Evolutionary conservation across 179 eudicot species (phyloP).

Genomic region (Gypsophila paniculata): DNA sequence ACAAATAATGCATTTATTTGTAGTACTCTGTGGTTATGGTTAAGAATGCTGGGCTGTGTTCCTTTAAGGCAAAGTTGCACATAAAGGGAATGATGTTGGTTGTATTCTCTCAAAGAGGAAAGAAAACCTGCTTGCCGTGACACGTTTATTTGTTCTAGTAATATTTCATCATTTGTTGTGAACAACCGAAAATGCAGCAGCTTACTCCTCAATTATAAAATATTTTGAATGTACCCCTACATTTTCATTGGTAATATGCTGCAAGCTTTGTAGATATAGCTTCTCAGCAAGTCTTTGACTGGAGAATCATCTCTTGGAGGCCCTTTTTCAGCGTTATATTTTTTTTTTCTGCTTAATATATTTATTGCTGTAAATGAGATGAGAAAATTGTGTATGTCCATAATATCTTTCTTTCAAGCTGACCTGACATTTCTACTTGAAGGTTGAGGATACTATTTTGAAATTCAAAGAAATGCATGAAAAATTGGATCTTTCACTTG

Average conservation of each 20-base stretch:
- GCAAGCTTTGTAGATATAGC: background rate
- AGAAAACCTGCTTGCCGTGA: no score
- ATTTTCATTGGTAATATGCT: background rate
- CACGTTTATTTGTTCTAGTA: no score
- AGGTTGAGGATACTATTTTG: slow-evolving; percentile 62
- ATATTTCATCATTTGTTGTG: background rate
- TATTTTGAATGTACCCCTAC: background rate
- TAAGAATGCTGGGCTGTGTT: no score
- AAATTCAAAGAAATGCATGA: slow-evolving; percentile 57
- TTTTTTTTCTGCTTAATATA: background rate
- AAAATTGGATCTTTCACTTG: slow-evolving; percentile 55
- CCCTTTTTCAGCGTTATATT: background rate
- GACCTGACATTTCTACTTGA: slow-evolving; percentile 24
- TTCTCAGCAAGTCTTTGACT: background rate
- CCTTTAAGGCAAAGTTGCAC: no score
- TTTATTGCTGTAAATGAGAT: background rate
- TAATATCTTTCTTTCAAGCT: slow-evolving; percentile 21
- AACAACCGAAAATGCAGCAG: background rate
- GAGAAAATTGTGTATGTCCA: background rate
- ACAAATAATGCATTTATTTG: no score
- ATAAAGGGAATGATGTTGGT: no score
- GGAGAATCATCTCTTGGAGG: slow-evolving; percentile 10
- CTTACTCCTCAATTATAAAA: background rate
- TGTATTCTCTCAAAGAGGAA: no score
- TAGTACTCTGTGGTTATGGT: no score